These are phyloP conservation scores for Medicago lupulina DNA, from an alignment of 306 rosid species.

Conservation along the genomic window DNA sequence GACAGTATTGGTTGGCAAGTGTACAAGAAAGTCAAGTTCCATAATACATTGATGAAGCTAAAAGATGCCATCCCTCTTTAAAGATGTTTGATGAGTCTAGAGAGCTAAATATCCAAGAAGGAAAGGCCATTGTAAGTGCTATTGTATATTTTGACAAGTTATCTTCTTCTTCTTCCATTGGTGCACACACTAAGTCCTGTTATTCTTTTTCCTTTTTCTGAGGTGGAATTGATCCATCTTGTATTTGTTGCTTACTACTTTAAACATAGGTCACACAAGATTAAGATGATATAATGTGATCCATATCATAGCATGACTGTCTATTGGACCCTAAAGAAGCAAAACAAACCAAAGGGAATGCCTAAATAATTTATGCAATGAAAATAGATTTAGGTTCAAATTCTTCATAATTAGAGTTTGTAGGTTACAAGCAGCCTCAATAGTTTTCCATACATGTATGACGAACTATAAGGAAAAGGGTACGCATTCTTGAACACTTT, in stretches of 20 bases:
- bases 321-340: neutral
- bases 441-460: neutral
- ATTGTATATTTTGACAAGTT: no score
- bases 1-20: no score
- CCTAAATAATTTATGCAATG: conserved; percentile 37
- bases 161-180: no score
- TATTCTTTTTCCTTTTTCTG: no score
- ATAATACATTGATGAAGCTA: no score
- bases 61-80: no score
- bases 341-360: neutral
- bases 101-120: neutral
- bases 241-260: no score
- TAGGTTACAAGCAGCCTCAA: neutral
- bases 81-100: neutral
- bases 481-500: conserved; percentile 1
- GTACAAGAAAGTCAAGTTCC: no score
- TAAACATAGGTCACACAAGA: neutral
- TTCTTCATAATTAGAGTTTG: conserved; percentile 5
- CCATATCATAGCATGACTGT: conserved; percentile 21
- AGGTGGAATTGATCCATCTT: no score
- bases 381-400: conserved; percentile 7
- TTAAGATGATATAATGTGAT: neutral
- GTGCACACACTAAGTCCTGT: no score
- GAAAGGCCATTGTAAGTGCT: neutral
- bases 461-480: neutral